A percentile compares a stretch with the other conserved stretches of the same genome.
Conservation (phyloP, 805 yeast genomes). For the Metschnikowia corniflorae region DNA sequence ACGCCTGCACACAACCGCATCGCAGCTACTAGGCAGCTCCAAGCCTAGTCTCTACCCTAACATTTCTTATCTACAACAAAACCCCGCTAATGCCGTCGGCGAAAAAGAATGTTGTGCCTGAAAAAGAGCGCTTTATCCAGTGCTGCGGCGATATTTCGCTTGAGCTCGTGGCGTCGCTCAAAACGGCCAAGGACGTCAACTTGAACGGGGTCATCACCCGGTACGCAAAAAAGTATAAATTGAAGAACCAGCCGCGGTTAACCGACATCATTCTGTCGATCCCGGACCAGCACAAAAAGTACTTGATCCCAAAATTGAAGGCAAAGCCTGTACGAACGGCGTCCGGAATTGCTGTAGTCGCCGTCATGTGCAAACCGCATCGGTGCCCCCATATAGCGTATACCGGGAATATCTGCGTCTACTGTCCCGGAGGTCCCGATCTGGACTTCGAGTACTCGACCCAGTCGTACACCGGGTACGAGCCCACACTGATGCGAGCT, state of each 20-base stretch:
- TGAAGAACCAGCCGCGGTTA: slow-evolving; percentile 87
- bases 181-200: slow-evolving; percentile 74
- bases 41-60: too few relatives aligned
- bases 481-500: slow-evolving; percentile 99
- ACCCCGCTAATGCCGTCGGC: slow-evolving; percentile 30
- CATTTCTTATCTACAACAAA: too few relatives aligned
- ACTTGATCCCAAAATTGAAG: slow-evolving; percentile 84
- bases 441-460: slow-evolving; percentile 97
- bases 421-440: slow-evolving; percentile 99
- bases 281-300: slow-evolving; percentile 93
- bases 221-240: slow-evolving; percentile 83
- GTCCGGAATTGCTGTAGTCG: slow-evolving; percentile 97
- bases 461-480: slow-evolving; percentile 97
- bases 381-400: slow-evolving; percentile 99
- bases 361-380: slow-evolving; percentile 99
- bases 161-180: slow-evolving; percentile 75
- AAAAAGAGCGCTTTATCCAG: slow-evolving; percentile 86
- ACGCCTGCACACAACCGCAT: too few relatives aligned
- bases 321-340: slow-evolving; percentile 99
- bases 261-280: slow-evolving; percentile 94
- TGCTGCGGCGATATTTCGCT: slow-evolving; percentile 90
- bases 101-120: slow-evolving; percentile 67
- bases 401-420: slow-evolving; percentile 97
- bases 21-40: background rate
- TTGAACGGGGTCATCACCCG: slow-evolving; percentile 85